These are phyloP conservation scores for Schizophyllum amplum DNA, from an alignment of 1,284 basidiomycete genomes.

Conservation along the genomic window DNA sequence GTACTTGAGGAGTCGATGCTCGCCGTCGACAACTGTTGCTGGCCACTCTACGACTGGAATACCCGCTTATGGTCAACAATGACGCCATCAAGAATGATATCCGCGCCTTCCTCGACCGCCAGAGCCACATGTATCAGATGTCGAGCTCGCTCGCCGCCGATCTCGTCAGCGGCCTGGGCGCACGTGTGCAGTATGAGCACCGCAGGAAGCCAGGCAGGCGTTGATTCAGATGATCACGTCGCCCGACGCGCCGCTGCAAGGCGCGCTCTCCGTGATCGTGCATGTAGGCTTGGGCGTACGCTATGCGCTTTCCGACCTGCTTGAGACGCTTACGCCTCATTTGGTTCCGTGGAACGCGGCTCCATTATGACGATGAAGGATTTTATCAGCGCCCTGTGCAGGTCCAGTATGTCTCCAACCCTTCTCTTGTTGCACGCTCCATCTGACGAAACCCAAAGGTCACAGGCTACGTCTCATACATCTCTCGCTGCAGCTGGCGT, in stretches of 20 bases:
- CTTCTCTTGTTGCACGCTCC: too few relatives aligned
- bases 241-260: conserved; percentile 86
- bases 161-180: conserved; percentile 80
- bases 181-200: conserved; percentile 78
- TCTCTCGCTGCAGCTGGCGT: too few relatives aligned
- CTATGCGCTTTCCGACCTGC: too few relatives aligned
- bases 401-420: too few relatives aligned
- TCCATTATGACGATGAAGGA: too few relatives aligned
- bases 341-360: too few relatives aligned
- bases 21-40: conserved; percentile 93
- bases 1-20: conserved; percentile 96
- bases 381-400: too few relatives aligned
- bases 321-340: too few relatives aligned
- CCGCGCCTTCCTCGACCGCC: conserved; percentile 91
- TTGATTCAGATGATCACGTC: conserved; percentile 26
- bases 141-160: conserved; percentile 77
- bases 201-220: conserved; percentile 72
- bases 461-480: too few relatives aligned
- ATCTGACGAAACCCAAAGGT: too few relatives aligned
- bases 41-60: conserved; percentile 99
- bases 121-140: conserved; percentile 94
- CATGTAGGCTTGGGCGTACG: too few relatives aligned
- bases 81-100: conserved; percentile 92
- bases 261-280: too few relatives aligned
- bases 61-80: conserved; percentile 91